Percentiles rank a stretch among this genome's conserved stretches.
Conservation (phyloP, 495 filamentous ascomycete species). For the Tirmania nivea region DNA sequence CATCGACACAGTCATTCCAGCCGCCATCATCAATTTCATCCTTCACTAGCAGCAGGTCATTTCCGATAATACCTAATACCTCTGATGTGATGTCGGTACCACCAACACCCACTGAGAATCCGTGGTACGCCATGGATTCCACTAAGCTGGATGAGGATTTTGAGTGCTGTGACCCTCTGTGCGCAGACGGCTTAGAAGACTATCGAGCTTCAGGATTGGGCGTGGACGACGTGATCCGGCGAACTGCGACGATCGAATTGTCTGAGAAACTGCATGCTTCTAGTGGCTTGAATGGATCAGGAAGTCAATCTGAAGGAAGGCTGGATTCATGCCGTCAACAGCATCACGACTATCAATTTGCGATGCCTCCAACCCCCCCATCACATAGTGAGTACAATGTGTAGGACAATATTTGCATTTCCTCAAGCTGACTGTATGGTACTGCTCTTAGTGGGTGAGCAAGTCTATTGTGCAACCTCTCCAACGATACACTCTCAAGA, state of each 20-base stretch:
- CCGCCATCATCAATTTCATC: background rate
- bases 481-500: background rate
- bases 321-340: conserved; percentile 6
- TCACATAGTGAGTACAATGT: conserved; percentile 10
- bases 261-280: conserved; percentile 10
- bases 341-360: conserved; percentile 8
- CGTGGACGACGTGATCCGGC: conserved; percentile 9
- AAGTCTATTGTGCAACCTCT: background rate
- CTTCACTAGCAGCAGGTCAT: background rate
- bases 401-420: no score
- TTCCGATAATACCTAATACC: conserved; percentile 7
- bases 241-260: conserved; percentile 10
- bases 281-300: conserved; percentile 4
- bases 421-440: no score
- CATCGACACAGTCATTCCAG: background rate
- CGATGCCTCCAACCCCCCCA: conserved; percentile 19
- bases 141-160: background rate
- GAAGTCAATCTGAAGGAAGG: background rate
- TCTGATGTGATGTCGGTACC: conserved; percentile 11
- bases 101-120: conserved; percentile 13
- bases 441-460: background rate
- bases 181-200: background rate
- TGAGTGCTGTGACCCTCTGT: background rate
- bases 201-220: conserved; percentile 11
- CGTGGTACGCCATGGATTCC: conserved; percentile 1